These are phyloP conservation scores for Gastrolobium villosum DNA, from an alignment of 306 rosid genomes.

Conservation along the genomic window DNA sequence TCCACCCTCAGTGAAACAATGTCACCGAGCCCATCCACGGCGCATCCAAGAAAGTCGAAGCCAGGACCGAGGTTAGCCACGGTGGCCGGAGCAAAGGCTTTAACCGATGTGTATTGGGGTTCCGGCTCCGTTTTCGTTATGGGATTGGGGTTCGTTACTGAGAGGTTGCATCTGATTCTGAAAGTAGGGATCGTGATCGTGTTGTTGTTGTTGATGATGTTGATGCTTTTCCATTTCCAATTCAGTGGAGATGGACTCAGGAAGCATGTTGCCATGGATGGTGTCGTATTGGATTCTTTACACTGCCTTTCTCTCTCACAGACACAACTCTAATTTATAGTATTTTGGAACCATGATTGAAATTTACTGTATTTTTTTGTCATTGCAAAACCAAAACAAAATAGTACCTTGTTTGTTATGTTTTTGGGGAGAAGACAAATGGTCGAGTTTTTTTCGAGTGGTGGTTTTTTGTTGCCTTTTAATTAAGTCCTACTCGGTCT, in stretches of 20 bases:
- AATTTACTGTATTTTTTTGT: too few species aligned
- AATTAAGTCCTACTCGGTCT: too few species aligned
- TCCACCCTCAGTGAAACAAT: conserved; percentile 74
- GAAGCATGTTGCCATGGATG: conserved; percentile 15
- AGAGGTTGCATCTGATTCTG: conserved; percentile 59
- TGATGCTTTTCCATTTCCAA: conserved; percentile 36
- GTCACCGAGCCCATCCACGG: conserved; percentile 86
- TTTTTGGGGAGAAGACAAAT: too few species aligned
- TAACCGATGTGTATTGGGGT: conserved; percentile 64
- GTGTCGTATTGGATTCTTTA: neutral
- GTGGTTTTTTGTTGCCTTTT: too few species aligned
- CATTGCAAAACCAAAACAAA: too few species aligned
- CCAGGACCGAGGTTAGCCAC: conserved; percentile 94
- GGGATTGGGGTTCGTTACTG: conserved; percentile 50
- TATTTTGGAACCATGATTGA: too few species aligned
- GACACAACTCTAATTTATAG: too few species aligned
- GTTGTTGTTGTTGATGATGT: neutral
- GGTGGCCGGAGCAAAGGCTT: conserved; percentile 88
- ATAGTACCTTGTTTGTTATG: too few species aligned
- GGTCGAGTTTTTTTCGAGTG: too few species aligned
- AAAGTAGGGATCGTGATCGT: conserved; percentile 25
- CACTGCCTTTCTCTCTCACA: too few species aligned
- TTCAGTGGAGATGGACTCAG: neutral
- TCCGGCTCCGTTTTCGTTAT: conserved; percentile 59
- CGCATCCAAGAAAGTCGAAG: conserved; percentile 90